Percentiles rank a stretch among this genome's conserved stretches.
phyloP scores from a whole-genome alignment of 495 filamentous ascomycete genomes.

The Tuber brumale region DNA sequence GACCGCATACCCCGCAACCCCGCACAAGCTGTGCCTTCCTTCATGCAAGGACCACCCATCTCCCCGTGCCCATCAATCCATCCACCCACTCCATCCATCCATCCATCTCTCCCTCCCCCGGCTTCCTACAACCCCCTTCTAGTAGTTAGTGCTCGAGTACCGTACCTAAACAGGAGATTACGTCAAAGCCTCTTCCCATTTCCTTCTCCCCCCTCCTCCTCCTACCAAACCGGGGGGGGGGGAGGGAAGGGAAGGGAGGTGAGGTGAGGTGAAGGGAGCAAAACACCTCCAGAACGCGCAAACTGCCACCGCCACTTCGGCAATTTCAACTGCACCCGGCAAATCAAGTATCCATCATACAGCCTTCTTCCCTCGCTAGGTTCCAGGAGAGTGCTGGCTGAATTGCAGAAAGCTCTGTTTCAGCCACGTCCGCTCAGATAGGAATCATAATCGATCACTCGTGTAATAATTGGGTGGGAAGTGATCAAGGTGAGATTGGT shows the following conservation, averaged over 20 bases:
- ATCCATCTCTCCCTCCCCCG: background rate
- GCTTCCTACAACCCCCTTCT: background rate
- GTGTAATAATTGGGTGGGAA: background rate
- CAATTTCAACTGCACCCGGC: background rate
- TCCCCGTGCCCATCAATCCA: background rate
- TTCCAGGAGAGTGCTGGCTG: background rate
- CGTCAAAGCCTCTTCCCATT: background rate
- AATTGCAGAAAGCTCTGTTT: background rate
- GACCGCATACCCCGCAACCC: slow-evolving; percentile 4
- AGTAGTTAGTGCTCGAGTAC: too few relatives aligned
- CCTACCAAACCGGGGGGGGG: background rate
- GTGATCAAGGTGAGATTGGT: background rate
- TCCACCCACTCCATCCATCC: background rate
- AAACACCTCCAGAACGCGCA: background rate
- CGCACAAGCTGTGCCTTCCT: background rate
- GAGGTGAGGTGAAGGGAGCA: too few relatives aligned
- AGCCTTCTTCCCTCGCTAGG: too few relatives aligned
- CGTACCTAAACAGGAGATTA: background rate
- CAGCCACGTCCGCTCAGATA: background rate
- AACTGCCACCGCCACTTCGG: background rate
- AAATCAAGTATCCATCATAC: background rate
- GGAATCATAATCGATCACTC: background rate
- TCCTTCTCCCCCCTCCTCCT: background rate
- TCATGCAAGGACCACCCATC: background rate
- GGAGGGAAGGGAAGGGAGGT: too few relatives aligned